phyloP scores from a whole-genome alignment of 1,139 yeast genomes.

The Meyerozyma elateridarum region DNA sequence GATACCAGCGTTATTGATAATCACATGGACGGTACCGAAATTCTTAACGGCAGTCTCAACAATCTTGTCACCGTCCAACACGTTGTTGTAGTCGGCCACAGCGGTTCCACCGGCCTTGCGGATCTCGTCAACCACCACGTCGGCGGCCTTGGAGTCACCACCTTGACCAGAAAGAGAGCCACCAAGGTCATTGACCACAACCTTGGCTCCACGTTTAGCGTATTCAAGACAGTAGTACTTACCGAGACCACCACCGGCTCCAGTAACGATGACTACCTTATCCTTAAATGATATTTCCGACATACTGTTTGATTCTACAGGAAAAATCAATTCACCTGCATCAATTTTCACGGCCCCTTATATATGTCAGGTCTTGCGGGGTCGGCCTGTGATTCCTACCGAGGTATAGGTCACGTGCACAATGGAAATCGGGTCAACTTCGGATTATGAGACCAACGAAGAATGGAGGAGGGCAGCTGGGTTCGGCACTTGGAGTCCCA shows the following conservation, averaged over 20 bases:
- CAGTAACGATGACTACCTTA: conserved; percentile 88
- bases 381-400: conserved; percentile 4
- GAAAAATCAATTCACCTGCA: not conserved
- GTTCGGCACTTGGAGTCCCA: too few species aligned
- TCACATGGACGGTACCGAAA: conserved; percentile 85
- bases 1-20: conserved; percentile 94
- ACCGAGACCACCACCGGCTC: conserved; percentile 98
- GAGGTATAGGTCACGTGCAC: conserved; percentile 4
- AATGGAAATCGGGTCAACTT: too few species aligned
- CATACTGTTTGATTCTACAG: conserved; percentile 18
- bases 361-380: conserved; percentile 2
- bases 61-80: conserved; percentile 80
- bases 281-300: conserved; percentile 55
- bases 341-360: conserved; percentile 3
- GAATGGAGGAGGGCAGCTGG: too few species aligned
- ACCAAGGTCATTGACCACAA: conserved; percentile 91
- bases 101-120: conserved; percentile 74
- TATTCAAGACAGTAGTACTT: conserved; percentile 80
- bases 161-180: conserved; percentile 75
- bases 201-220: conserved; percentile 87
- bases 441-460: too few species aligned
- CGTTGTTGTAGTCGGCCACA: conserved; percentile 92
- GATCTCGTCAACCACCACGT: conserved; percentile 83
- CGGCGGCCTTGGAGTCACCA: conserved; percentile 69
- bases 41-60: conserved; percentile 80